Evolutionary conservation across 257 asterid species (phyloP).

Genomic region (Paulownia fortunei): DNA sequence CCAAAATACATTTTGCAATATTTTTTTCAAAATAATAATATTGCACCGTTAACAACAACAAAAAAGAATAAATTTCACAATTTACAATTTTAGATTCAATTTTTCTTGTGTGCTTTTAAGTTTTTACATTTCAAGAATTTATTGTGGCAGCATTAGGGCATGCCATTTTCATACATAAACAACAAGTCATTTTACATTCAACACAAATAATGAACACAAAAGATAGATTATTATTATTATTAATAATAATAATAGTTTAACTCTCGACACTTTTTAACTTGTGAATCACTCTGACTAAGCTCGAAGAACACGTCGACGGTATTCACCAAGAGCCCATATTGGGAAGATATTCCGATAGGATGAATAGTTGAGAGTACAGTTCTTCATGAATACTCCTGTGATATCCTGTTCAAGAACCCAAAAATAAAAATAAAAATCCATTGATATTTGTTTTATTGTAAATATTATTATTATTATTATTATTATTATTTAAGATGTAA

Average conservation of each 20-base stretch:
- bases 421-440: background rate
- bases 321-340: slow-evolving; percentile 55
- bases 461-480: too few species aligned
- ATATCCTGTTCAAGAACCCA: slow-evolving; percentile 40
- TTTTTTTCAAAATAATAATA: too few species aligned
- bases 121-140: too few species aligned
- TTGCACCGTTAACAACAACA: too few species aligned
- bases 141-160: too few species aligned
- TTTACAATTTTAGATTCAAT: too few species aligned
- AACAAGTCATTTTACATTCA: background rate
- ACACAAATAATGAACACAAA: background rate
- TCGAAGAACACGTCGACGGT: slow-evolving; percentile 34
- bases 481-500: too few species aligned
- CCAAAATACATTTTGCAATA: too few species aligned
- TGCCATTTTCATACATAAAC: too few species aligned
- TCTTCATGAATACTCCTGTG: slow-evolving; percentile 50
- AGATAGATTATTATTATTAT: background rate
- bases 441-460: background rate
- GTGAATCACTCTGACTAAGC: background rate
- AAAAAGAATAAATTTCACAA: too few species aligned
- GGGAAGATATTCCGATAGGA: slow-evolving; percentile 53
- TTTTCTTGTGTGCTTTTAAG: too few species aligned
- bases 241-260: too few species aligned
- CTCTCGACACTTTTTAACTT: background rate
- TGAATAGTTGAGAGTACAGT: slow-evolving; percentile 47